phyloP scores from a whole-genome alignment of 768 basidiomycete genomes.

The Tulasnella sp. region DNA sequence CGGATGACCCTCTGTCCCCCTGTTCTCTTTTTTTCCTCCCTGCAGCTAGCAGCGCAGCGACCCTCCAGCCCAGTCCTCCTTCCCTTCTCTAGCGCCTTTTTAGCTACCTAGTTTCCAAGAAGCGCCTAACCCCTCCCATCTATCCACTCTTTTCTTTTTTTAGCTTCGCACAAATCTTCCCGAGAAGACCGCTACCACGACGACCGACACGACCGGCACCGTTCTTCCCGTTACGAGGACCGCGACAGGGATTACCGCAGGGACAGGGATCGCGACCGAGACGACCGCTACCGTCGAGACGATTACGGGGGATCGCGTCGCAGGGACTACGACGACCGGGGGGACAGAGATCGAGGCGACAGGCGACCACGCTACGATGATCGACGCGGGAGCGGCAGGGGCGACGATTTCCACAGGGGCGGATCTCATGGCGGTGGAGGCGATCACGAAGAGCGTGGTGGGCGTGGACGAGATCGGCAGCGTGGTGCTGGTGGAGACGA shows the following conservation, averaged over 20 bases:
- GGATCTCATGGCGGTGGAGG: conserved; percentile 39
- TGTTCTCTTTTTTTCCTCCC: not conserved
- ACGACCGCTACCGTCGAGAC: conserved; percentile 55
- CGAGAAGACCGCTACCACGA: conserved; percentile 5
- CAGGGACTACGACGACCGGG: conserved; percentile 28
- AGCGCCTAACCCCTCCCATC: not conserved
- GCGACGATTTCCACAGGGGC: conserved; percentile 35
- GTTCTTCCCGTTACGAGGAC: conserved; percentile 38
- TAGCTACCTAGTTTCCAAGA: not conserved
- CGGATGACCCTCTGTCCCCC: not conserved
- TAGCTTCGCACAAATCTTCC: not conserved
- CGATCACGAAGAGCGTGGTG: conserved; percentile 33
- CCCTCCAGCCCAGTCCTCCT: not conserved
- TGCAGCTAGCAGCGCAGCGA: not conserved
- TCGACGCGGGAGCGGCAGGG: conserved; percentile 41
- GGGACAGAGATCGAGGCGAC: conserved; percentile 2
- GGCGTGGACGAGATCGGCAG: conserved; percentile 43
- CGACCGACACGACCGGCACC: conserved; percentile 42
- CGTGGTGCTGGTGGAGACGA: conserved; percentile 47
- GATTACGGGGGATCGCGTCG: conserved; percentile 30
- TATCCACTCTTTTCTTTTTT: not conserved
- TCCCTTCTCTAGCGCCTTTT: not conserved
- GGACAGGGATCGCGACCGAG: conserved; percentile 22
- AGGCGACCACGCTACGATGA: conserved; percentile 37
- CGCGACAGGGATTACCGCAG: conserved; percentile 26